Evolutionary conservation across 306 rosid species (phyloP).

Genomic region (Prinsepia uniflora): DNA sequence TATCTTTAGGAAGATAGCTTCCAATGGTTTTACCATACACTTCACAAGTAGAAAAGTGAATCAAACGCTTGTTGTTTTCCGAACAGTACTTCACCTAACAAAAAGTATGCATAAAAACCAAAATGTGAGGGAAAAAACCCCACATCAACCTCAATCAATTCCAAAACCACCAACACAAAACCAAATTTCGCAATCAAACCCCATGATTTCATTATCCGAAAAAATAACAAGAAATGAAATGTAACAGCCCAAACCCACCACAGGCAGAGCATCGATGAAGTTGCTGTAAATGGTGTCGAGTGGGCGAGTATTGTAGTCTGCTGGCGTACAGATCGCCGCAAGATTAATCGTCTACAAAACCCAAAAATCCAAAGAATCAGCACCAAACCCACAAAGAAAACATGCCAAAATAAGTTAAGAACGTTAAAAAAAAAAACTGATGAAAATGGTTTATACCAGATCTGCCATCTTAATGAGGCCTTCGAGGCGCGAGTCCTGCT

Average conservation of each 20-base stretch:
- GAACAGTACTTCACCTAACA: conserved; percentile 85
- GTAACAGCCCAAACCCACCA: conserved; percentile 38
- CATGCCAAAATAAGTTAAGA: neutral
- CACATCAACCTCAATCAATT: conserved; percentile 27
- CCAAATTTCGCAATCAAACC: conserved; percentile 14
- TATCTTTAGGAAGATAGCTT: conserved; percentile 85
- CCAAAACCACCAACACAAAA: neutral
- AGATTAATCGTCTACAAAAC: conserved; percentile 67
- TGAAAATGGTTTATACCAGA: conserved; percentile 51
- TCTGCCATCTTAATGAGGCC: conserved; percentile 87
- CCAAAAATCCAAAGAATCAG: neutral
- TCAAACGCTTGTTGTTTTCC: conserved; percentile 77
- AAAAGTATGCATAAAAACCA: conserved; percentile 3
- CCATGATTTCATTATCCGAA: neutral
- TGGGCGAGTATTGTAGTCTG: conserved; percentile 93
- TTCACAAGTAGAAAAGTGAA: conserved; percentile 95
- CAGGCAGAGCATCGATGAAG: conserved; percentile 91
- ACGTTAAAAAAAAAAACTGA: neutral
- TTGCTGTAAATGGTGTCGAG: conserved; percentile 90
- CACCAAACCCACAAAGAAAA: neutral
- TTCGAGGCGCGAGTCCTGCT: conserved; percentile 81
- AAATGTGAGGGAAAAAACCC: conserved; percentile 10
- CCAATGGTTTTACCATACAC: conserved; percentile 96
- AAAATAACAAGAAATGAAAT: neutral
- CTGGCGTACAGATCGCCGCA: conserved; percentile 94